Base-by-base conservation (phyloP, 306 rosid genomes). In the Carpinus viminea region DNA sequence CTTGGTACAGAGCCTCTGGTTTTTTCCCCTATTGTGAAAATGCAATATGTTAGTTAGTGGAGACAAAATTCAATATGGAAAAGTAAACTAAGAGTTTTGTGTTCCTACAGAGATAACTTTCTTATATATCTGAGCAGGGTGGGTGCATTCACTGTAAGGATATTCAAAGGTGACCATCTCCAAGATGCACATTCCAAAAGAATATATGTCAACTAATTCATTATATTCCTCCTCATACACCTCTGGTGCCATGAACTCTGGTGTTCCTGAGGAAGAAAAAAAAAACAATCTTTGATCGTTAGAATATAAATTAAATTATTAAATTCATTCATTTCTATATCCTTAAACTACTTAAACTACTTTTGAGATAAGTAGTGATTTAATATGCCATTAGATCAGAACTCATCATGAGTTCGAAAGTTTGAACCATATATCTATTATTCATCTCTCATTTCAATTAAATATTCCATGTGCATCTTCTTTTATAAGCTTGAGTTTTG, bases 241-340 rank as follows among this genome's bases (percentile, higher is more conserved):
- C 81, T 96, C 99, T 0, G 99, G 99, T 60, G 99, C 99, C 99
- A 96, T 96, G 78, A 96, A 96, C 78, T 96, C 99, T 12, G 99
- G 99, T 38, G 99, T 96, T 86, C 99, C 99, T 96, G 87, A 79
- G 43, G 56, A 79, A 43, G 17, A 70, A 41, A 62, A 65, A 38
- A 47, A 59, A 50, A 21, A 31, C 34, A 31, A 31, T 31, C 26
- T 24, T 31, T 2, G 3, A 31, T 31, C 2, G 3, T 31, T 31
- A 0, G 34, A 31, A 31, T 31, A 31, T 31, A 31, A 31, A 31
- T 31, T 31, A 31, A 31, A 31, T 31, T 31, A 31, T 31, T 31
- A 31, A 31, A 31, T 31, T 31, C 34, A 31, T 31, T 31, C 3
- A 31, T 31, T 31, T 31, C 34, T 31, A 31, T 31, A 31, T 2